Percentiles rank a stretch among this genome's conserved stretches.
phyloP scores from a whole-genome alignment of 2,329 filamentous ascomycete species.

The Colletotrichum somersetense region DNA sequence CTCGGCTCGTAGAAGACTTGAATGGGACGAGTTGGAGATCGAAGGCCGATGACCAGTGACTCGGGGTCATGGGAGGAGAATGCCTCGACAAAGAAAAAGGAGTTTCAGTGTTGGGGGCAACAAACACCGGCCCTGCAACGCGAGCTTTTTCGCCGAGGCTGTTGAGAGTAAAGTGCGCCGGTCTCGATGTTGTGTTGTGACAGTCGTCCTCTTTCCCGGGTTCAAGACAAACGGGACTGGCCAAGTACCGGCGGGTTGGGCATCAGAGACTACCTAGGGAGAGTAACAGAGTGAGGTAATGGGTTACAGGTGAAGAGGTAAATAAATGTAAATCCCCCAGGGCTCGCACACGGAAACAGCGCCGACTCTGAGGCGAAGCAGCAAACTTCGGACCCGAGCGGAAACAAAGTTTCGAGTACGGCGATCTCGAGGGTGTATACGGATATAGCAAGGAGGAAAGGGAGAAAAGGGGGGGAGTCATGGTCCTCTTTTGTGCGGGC shows the following conservation, averaged over 20 bases:
- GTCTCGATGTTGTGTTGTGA: constrained; percentile 1
- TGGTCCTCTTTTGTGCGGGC: constrained; percentile 14
- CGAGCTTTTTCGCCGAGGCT: not conserved
- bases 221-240: constrained; percentile 16
- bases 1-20: constrained; percentile 21
- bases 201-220: not conserved
- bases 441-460: not conserved
- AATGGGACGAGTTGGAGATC: constrained; percentile 29
- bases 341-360: constrained; percentile 1
- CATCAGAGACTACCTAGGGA: constrained; percentile 14
- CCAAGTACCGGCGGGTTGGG: constrained; percentile 5
- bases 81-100: constrained; percentile 18
- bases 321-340: not conserved
- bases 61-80: not conserved
- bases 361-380: not conserved
- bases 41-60: constrained; percentile 7
- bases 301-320: not conserved
- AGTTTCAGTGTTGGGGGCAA: not conserved
- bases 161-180: not conserved
- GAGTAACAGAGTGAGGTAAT: not conserved
- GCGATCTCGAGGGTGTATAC: constrained; percentile 1
- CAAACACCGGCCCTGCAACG: not conserved
- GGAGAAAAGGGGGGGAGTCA: constrained; percentile 1
- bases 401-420: constrained; percentile 21
- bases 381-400: not conserved